Evolutionary conservation across 176 grass and related monocot genomes (phyloP), one percentile per base, ranked within the genome.

Genomic region (Oryza brachyantha): DNA sequence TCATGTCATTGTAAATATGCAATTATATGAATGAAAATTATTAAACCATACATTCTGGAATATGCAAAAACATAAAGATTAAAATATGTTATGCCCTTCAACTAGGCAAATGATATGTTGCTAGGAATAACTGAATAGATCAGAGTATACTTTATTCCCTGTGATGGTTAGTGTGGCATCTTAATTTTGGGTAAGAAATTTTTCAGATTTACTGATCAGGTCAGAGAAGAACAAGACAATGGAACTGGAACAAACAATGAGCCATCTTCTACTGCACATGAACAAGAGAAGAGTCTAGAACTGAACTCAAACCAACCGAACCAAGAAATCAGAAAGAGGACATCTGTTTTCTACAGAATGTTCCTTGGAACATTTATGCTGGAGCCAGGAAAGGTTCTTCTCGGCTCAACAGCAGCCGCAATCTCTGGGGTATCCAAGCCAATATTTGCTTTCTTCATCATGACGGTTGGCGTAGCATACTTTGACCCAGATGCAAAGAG

Each of bases 371-470:
- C 72, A 42, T 65, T 85, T 55, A 85, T 79, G 79, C 68, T 72
- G 45, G 32, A 73, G 21, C 83, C 75, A 0, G 86, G 70, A 70
- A 92, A 88, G 75, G 36, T 85, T 65, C 64, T 82, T 31, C 8
- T 89, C 21, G 90, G 90, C 27, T 92, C 90, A 37, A 62, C 81
- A 57, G 90, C 83, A 86, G 90, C 90, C 55, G 90, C 90, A 31
- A 42, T 92, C 57, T 88, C 90, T 68, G 90, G 90, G 64, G 62
- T 92, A 46, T 92, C 90, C 5, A 88, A 79, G 48, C 90, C 90
- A 35, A 24, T 92, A 57, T 92, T 92, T 72, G 90, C 79, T 64
- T 92, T 48, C 67, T 89, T 29, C 26, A 92, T 92, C 73, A 92
- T 92, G 70, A 92, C 90, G 41, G 78, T 92, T 42, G 90, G 79